Conservation (phyloP, 2,329 filamentous ascomycete species). For the Botrytis squamosa region DNA sequence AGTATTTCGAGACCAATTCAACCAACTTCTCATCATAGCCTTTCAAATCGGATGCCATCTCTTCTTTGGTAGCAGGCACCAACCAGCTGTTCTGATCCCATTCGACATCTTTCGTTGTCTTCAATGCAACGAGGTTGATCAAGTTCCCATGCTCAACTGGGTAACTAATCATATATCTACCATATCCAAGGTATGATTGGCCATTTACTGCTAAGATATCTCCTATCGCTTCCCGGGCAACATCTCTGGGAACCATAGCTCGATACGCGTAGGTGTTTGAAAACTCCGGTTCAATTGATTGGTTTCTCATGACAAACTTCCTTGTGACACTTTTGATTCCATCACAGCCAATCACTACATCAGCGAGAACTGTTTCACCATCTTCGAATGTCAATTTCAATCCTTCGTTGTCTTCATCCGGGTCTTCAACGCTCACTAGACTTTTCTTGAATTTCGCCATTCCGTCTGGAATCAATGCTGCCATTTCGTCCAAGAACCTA, state of each 20-base stretch:
- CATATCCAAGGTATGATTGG: slow-evolving; percentile 23
- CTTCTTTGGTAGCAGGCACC: slow-evolving; percentile 42
- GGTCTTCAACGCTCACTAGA: neutral
- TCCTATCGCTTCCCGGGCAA: slow-evolving; percentile 50
- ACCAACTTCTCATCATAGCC: slow-evolving; percentile 42
- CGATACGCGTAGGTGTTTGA: slow-evolving; percentile 61
- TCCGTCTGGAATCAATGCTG: slow-evolving; percentile 1
- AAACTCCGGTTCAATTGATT: slow-evolving; percentile 42
- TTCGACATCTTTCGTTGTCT: slow-evolving; percentile 11
- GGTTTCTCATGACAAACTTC: slow-evolving; percentile 50
- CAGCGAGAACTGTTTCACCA: slow-evolving; percentile 37
- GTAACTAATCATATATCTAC: slow-evolving; percentile 23
- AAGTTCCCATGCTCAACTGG: slow-evolving; percentile 23
- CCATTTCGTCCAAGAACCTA: slow-evolving; percentile 15
- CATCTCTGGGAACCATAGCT: slow-evolving; percentile 58
- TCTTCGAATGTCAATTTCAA: slow-evolving; percentile 14
- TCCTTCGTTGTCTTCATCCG: neutral
- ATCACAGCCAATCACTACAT: slow-evolving; percentile 59
- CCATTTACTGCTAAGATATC: slow-evolving; percentile 44
- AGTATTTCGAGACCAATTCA: slow-evolving; percentile 12
- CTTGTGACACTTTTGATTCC: slow-evolving; percentile 60
- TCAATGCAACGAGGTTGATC: slow-evolving; percentile 22
- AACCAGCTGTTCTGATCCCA: slow-evolving; percentile 42
- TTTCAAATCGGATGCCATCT: slow-evolving; percentile 43
- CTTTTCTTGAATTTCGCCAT: slow-evolving; percentile 13